phyloP scores from a whole-genome alignment of 345 rosid species.

The Syzygium grande region DNA sequence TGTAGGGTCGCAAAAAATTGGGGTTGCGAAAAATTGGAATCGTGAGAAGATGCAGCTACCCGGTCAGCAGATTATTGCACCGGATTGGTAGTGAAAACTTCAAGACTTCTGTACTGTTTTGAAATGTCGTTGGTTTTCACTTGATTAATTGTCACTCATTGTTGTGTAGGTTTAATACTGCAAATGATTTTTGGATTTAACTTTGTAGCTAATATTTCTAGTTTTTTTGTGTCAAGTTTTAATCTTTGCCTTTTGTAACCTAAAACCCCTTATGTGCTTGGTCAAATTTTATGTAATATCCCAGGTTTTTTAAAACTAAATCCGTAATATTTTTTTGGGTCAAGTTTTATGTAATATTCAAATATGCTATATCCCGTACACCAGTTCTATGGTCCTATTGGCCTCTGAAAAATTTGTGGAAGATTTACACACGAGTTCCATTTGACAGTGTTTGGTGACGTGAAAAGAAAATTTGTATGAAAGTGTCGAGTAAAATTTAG shows the following conservation, averaged over 20 bases:
- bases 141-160: background rate
- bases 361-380: no score
- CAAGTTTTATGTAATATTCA: background rate
- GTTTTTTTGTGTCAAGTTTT: background rate
- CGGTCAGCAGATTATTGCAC: background rate
- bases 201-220: background rate
- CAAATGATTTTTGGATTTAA: accelerated
- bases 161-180: accelerated
- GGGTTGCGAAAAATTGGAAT: background rate
- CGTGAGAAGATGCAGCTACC: background rate
- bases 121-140: no score
- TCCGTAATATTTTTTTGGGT: no score
- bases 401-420: no score
- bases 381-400: background rate
- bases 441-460: no score
- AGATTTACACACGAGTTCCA: no score
- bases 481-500: background rate
- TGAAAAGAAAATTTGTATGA: background rate
- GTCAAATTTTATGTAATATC: no score
- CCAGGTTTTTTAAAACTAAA: no score
- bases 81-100: background rate
- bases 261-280: background rate
- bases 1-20: background rate
- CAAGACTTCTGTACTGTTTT: accelerated
- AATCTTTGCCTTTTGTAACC: background rate